phyloP scores from a whole-genome alignment of 495 filamentous ascomycete species.

The Lepraria neglecta region DNA sequence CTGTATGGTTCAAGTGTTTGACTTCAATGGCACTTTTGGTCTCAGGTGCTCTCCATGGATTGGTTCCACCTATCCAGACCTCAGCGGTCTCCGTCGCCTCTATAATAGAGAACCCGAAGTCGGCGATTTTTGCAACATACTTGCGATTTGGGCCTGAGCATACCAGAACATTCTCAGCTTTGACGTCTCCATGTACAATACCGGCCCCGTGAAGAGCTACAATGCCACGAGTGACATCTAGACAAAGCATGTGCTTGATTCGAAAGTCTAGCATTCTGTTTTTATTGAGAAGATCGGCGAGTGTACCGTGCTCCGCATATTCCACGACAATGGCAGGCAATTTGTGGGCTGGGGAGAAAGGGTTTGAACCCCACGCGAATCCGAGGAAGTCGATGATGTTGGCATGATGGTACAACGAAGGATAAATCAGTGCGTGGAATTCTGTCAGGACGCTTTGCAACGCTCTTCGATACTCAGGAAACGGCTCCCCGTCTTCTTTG shows the following conservation, averaged over 20 bases:
- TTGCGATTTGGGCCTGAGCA: slow-evolving; percentile 1
- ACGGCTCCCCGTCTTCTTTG: slow-evolving; percentile 14
- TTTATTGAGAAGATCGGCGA: not conserved
- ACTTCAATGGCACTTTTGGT: slow-evolving; percentile 12
- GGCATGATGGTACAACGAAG: slow-evolving; percentile 19
- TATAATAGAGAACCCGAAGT: slow-evolving; percentile 22
- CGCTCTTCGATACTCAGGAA: slow-evolving; percentile 9
- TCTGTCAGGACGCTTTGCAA: slow-evolving; percentile 16
- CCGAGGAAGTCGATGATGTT: slow-evolving; percentile 28
- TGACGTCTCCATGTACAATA: slow-evolving; percentile 21
- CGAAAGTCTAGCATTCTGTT: not conserved
- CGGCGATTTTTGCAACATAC: slow-evolving; percentile 17
- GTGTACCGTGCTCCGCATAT: slow-evolving; percentile 20
- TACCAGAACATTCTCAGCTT: slow-evolving; percentile 17
- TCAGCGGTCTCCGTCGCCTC: slow-evolving; percentile 9
- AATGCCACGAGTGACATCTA: slow-evolving; percentile 17
- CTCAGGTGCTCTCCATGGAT: slow-evolving; percentile 18
- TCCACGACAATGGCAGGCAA: slow-evolving; percentile 20
- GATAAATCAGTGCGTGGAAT: slow-evolving; percentile 15
- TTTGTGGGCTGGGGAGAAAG: slow-evolving; percentile 9
- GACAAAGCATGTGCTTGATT: slow-evolving; percentile 8
- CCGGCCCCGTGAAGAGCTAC: slow-evolving; percentile 6
- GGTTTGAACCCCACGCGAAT: slow-evolving; percentile 21
- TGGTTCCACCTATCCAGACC: slow-evolving; percentile 19
- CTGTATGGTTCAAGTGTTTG: slow-evolving; percentile 4